These are phyloP conservation scores for Cercospora sojina DNA, from an alignment of 2,329 filamentous ascomycete genomes.

Conservation along the genomic window DNA sequence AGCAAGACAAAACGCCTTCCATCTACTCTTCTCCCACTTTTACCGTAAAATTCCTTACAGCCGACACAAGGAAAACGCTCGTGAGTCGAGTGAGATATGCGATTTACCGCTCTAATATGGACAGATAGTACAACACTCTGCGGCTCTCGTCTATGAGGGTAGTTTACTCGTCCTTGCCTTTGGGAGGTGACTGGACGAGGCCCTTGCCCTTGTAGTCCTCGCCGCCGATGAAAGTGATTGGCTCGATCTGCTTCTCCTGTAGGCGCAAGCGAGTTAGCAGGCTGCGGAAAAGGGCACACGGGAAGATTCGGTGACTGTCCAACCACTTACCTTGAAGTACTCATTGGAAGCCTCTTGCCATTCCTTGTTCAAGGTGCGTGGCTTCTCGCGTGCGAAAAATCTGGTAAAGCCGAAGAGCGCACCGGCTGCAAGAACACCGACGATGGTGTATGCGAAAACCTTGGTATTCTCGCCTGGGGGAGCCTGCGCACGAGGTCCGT, in stretches of 20 bases:
- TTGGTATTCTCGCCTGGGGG: constrained; percentile 83
- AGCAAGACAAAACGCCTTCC: constrained; percentile 18
- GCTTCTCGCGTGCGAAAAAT: constrained; percentile 67
- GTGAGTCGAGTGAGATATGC: constrained; percentile 19
- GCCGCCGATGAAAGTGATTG: constrained; percentile 78
- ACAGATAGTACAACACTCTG: constrained; percentile 22
- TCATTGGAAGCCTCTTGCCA: constrained; percentile 96
- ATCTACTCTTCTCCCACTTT: constrained; percentile 17
- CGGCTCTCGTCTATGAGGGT: constrained; percentile 15
- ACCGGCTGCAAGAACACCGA: constrained; percentile 66
- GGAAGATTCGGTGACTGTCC: background rate
- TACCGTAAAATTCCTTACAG: constrained; percentile 26
- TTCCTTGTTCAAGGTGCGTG: constrained; percentile 91
- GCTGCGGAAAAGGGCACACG: background rate
- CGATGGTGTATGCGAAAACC: constrained; percentile 69
- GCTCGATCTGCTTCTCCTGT: constrained; percentile 80
- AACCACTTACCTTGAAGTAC: constrained; percentile 74
- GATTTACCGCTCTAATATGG: constrained; percentile 20
- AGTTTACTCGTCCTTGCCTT: constrained; percentile 29
- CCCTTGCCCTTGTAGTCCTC: constrained; percentile 76
- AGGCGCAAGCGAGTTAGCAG: constrained; percentile 13
- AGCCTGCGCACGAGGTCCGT: constrained; percentile 81
- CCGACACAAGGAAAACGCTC: constrained; percentile 26
- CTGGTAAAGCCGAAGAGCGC: constrained; percentile 72
- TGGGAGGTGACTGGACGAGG: constrained; percentile 60